Percentiles rank a stretch among this genome's conserved stretches.
These are phyloP conservation scores for Picochlorum sp. DNA, from an alignment of 139 green algal species.

Conservation along the genomic window DNA sequence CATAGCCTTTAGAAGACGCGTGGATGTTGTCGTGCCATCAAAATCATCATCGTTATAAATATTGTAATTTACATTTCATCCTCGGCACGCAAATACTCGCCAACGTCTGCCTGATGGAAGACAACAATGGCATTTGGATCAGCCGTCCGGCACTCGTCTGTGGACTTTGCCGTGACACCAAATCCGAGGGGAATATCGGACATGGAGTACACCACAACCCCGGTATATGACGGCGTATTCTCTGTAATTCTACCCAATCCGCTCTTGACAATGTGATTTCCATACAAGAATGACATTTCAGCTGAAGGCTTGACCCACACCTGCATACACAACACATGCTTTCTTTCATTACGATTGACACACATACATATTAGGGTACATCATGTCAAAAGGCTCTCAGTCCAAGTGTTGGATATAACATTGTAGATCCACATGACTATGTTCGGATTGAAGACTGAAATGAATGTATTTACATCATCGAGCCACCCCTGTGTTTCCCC, in stretches of 20 bases:
- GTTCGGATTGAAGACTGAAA: constrained; percentile 65
- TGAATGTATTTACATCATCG: constrained; percentile 26
- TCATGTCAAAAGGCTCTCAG: constrained; percentile 12
- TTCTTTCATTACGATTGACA: too few relatives aligned
- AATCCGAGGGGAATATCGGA: constrained; percentile 95
- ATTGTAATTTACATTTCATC: constrained; percentile 37
- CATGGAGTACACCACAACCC: constrained; percentile 81
- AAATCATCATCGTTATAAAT: too few relatives aligned
- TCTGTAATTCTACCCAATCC: constrained; percentile 96
- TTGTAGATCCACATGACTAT: constrained; percentile 9
- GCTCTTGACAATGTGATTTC: constrained; percentile 96
- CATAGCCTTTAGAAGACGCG: constrained; percentile 15
- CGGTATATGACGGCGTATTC: constrained; percentile 80
- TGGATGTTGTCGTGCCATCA: constrained; percentile 20
- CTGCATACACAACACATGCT: constrained; percentile 33
- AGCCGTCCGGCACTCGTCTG: constrained; percentile 78
- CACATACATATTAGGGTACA: too few relatives aligned
- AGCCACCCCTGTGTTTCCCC: background rate
- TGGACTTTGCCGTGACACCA: constrained; percentile 83
- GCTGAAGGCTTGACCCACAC: constrained; percentile 95
- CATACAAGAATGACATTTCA: constrained; percentile 98
- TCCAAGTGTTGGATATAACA: constrained; percentile 27
- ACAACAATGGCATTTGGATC: constrained; percentile 88
- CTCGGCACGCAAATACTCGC: constrained; percentile 72
- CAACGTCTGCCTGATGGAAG: constrained; percentile 90